These are phyloP conservation scores for Deuterostichococcus epilithicus DNA, from an alignment of 139 green algal species.

Conservation along the genomic window DNA sequence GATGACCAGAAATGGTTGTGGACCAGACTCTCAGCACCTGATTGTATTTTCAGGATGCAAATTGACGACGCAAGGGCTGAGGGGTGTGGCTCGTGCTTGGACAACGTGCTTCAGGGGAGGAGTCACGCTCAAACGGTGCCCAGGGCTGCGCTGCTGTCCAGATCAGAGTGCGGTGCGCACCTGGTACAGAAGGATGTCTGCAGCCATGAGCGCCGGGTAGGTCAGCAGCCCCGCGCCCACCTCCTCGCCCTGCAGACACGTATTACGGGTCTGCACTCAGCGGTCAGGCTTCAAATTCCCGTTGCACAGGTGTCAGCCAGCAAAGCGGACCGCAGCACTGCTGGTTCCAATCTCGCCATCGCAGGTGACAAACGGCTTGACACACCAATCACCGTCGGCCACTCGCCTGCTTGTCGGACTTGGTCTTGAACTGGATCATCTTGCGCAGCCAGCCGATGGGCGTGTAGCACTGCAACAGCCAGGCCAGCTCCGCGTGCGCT, in stretches of 20 bases:
- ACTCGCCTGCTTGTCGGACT: conserved; percentile 70
- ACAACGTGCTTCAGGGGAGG: too few relatives aligned
- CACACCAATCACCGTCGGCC: not conserved
- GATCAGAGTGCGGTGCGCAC: conserved; percentile 20
- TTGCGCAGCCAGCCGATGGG: conserved; percentile 92
- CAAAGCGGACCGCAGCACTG: not conserved
- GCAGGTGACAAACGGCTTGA: conserved; percentile 8
- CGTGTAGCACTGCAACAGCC: conserved; percentile 89
- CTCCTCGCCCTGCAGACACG: conserved; percentile 56
- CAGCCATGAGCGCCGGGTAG: conserved; percentile 98
- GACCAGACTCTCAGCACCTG: too few relatives aligned
- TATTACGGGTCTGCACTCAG: too few relatives aligned
- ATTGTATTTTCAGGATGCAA: too few relatives aligned
- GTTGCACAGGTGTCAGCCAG: not conserved
- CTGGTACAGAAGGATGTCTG: conserved; percentile 98
- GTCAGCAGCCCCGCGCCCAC: conserved; percentile 91
- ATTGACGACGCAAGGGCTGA: too few relatives aligned
- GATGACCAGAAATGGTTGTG: too few relatives aligned
- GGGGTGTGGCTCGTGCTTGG: too few relatives aligned
- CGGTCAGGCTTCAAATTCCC: too few relatives aligned
- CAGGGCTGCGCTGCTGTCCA: too few relatives aligned
- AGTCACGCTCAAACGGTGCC: too few relatives aligned
- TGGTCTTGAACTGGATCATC: conserved; percentile 99
- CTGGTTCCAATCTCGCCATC: not conserved
- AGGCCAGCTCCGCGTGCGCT: conserved; percentile 90